Base-by-base conservation (phyloP, 2,329 filamentous ascomycete genomes). In the Calonectria pauciramosa region DNA sequence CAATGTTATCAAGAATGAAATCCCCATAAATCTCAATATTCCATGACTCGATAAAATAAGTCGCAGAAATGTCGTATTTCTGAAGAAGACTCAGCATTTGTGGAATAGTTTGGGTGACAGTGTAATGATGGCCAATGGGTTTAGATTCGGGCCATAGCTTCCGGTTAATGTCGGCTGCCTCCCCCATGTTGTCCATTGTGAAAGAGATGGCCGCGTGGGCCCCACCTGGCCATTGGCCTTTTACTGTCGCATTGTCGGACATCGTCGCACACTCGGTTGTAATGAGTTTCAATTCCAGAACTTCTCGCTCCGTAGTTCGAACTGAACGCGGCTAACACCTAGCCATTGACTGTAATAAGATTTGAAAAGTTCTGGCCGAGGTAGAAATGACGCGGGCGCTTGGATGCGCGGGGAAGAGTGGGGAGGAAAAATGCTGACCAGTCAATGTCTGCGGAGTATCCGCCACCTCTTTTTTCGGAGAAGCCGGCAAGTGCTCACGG, bases 141-240 rank as follows among this genome's bases (percentile, higher is more conserved):
- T 56, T 49, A 10, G 59, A 66, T 34, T 66, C 49, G 3, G 69
- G 69, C 69, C 69, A 71, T 18, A 66, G 47, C 6, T 66, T 71
- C 7, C 69, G 69, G 13, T 52, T 54, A 11, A 66, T 14, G 38
- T 71, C 69, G 7, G 69, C 69, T 11, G 69, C 69, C n/a, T 71
- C 69, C 13, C 69, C 69, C 49, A 71, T 65, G 36, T 71, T 71
- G 60, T 71, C 69, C 47, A 71, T 65, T 36, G 69, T 71, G 36
- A 71, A 66, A 9, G 26, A 47, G 20, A 71, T 47, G 9, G 69
- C 69, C 26, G 69, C 69, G 8, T 49, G 49, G n/a, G 49, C 47
- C n/a, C 60, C 69, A 34, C 6, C 20, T n/a, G 69, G 60, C 69
- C 69, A 71, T 63, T 32, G n/a, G 23, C 65, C 65, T 28, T n/a